Conservation (phyloP, 495 filamentous ascomycete genomes). For the Penicillium parvum region DNA sequence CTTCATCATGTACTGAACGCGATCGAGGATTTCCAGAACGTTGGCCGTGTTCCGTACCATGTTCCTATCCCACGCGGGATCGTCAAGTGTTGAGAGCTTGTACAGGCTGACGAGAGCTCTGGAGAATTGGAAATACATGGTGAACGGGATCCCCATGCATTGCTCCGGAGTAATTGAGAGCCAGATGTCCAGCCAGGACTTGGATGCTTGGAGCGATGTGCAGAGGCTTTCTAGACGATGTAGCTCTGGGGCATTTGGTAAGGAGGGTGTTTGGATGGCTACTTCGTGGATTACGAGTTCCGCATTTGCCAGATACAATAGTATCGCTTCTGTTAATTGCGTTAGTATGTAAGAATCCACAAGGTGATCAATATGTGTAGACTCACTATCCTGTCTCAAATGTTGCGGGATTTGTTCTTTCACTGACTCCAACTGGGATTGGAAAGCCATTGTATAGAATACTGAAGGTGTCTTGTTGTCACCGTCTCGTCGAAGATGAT, state of each 20-base stretch:
- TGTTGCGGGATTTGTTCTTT: constrained; percentile 30
- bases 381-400: constrained; percentile 39
- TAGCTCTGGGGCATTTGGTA: constrained; percentile 19
- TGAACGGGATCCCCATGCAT: constrained; percentile 33
- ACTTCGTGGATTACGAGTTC: constrained; percentile 44
- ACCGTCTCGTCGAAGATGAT: constrained; percentile 20
- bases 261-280: constrained; percentile 22
- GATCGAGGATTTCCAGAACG: constrained; percentile 23
- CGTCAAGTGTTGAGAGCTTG: constrained; percentile 37
- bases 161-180: constrained; percentile 25
- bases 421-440: constrained; percentile 38
- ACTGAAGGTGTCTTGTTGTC: constrained; percentile 17
- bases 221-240: constrained; percentile 33
- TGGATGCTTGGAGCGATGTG: constrained; percentile 31
- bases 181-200: constrained; percentile 36
- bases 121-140: constrained; percentile 38
- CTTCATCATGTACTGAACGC: constrained; percentile 12
- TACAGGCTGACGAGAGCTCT: constrained; percentile 39
- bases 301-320: constrained; percentile 32
- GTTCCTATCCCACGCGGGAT: constrained; percentile 33
- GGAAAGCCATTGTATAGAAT: constrained; percentile 43
- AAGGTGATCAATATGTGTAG: no score
- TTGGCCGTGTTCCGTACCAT: constrained; percentile 29
- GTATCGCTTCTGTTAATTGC: constrained; percentile 29
- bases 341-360: constrained; percentile 5